Base-by-base conservation (phyloP, 1,284 basidiomycete species). In the Apiotrichum sp. region DNA sequence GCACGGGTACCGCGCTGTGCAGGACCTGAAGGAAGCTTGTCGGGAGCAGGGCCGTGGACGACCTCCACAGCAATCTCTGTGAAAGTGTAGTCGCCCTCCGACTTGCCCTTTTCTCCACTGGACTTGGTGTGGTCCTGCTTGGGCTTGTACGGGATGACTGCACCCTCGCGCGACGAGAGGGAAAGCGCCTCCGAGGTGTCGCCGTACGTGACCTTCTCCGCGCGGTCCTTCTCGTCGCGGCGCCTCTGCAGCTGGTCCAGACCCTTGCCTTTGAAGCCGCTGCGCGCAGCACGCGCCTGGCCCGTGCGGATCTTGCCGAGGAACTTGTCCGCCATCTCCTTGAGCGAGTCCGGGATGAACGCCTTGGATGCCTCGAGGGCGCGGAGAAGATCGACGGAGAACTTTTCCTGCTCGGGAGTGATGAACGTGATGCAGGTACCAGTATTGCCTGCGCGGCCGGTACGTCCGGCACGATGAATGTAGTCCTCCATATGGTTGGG, bases 401-500 rank as follows among this genome's bases (percentile, higher is more conserved):
- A 98, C 65, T 92, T 82, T 64, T 99, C 96, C 76, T 99, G 96
- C 69, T 98, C 92, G 1, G 91, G 88, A 6, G 95, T 96, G 67
- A 98, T 90, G 73, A 99, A 99, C 1, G 96, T 98, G 58, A 98
- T 87, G 69, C 95, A 98, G 31, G 92, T 96, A 42, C 96, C 96
- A 73, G 90, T 96, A 76, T 98, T 97, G 7, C 96, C 96, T 6
- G 96, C 96, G 62, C 96, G 85, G 14, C 96, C 96, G 1, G 97
- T 99, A 59, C 96, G 85, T 36, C 96, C 96, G 14, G 96, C 96
- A 56, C 96, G 91, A 75, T 99, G 96, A 11, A 99, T 95, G 69
- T 99, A 99, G 74, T 99, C 97, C 71, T 99, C 96, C 92, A 99
- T 95, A 73, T 99, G 96, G 72, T 98, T 98, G 6, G 97, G 96